A percentile compares a stretch with the other conserved stretches of the same genome.
These are phyloP conservation scores for Plantago coronopus DNA, from an alignment of 305 asterid species.

Conservation along the genomic window DNA sequence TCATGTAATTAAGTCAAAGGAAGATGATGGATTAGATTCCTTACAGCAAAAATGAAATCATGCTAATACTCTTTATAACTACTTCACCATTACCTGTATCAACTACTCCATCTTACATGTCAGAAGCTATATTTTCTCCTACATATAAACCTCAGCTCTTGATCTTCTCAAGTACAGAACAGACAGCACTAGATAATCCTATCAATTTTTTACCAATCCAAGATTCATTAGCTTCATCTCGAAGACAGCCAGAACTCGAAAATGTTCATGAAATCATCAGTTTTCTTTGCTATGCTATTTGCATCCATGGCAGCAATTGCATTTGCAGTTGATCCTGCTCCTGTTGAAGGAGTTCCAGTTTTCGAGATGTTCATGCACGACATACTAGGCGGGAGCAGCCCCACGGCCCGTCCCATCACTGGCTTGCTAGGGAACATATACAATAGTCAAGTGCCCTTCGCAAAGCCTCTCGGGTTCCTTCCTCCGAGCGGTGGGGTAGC, in stretches of 20 bases:
- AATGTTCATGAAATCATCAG: slow-evolving; percentile 27
- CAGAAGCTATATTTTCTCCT: neutral
- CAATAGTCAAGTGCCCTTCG: slow-evolving; percentile 88
- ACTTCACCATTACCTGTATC: slow-evolving; percentile 6
- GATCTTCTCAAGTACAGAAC: slow-evolving; percentile 1
- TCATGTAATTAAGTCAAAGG: neutral
- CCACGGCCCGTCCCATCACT: slow-evolving; percentile 83
- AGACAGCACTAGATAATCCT: neutral
- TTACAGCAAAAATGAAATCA: neutral
- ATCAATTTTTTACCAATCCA: neutral
- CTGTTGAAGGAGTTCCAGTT: slow-evolving; percentile 21
- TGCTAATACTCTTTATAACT: neutral
- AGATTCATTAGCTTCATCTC: neutral
- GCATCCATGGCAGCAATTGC: slow-evolving; percentile 23
- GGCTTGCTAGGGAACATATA: slow-evolving; percentile 80
- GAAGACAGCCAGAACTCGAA: neutral
- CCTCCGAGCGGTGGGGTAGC: slow-evolving; percentile 55
- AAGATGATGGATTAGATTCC: neutral
- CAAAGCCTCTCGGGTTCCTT: slow-evolving; percentile 65
- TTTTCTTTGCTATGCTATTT: slow-evolving; percentile 26
- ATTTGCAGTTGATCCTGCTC: slow-evolving; percentile 30
- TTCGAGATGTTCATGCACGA: slow-evolving; percentile 16
- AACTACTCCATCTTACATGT: slow-evolving; percentile 17
- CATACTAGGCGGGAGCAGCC: slow-evolving; percentile 64
- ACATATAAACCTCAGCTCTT: slow-evolving; percentile 12